Evolutionary conservation across 202 grass and related monocot genomes (phyloP), one percentile per base, ranked within the genome.

Genomic region (Bolboschoenoplectus hybrid): DNA sequence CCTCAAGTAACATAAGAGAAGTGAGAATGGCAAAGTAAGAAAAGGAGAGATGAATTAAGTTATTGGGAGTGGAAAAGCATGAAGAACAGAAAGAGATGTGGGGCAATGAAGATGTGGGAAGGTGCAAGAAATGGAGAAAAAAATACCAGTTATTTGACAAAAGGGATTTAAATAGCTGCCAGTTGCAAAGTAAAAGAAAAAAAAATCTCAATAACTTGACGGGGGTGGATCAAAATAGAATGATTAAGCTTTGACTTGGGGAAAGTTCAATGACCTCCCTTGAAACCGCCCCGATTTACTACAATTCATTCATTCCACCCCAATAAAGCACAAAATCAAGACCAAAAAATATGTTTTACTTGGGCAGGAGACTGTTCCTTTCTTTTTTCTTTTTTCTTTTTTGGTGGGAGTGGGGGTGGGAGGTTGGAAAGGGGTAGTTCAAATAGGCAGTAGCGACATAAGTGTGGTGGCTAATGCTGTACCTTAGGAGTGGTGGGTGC

Each of bases 401-500:
- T 26, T 26, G 26, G 26, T 26, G 26, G 26, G 26, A 0, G 26
- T 26, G 26, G 26, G 26, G 26, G 26, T 26, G 26, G 26, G 26
- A 0, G 26, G 26, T 26, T 26, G 26, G 26, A 26, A 26, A 26
- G 26, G 26, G 26, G 0, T 26, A 26, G 26, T 26, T 63, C 88
- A 20, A 57, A 64, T 6, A 16, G 43, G 52, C 45, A 51, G 45
- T 79, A 60, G 7, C 0, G 26, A 26, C 26, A 26, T 26, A 26
- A 26, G 26, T 26, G 26, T 26, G 26, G 26, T 26, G 26, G 26
- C 82, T 56, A 71, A 82, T 74, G 62, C 68, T 81, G 82, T 89
- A 92, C 95, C 93, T 91, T 97, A 49, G 95, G 92, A 84, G 95
- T 97, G 88, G 84, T 84, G 63, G 92, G 93, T 86, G 92, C 84